Base-by-base conservation (phyloP, 768 basidiomycete genomes). In the Hericium coralloides region DNA sequence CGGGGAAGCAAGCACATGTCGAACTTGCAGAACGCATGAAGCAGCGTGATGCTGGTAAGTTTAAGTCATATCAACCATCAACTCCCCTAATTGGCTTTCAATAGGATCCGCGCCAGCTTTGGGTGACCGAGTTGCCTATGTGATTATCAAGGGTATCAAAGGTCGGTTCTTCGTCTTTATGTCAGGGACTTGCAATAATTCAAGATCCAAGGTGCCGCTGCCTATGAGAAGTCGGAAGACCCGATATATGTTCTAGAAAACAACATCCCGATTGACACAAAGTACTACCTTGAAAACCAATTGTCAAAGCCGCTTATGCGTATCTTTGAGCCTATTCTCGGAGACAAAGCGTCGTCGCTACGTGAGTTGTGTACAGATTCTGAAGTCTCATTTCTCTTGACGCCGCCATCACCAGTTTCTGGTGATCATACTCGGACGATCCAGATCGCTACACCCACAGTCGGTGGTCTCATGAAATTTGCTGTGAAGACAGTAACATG, bases 191-290 rank as follows among this genome's bases (percentile, higher is more conserved):
- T 9, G 25, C 50, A 26, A 55, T 58, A 26, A 52, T 49, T 53
- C 25, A 8, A 25, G n/a, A 45, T 17, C 38, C 50, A 52, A 92
- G 91, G 92, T 64, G 95, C 97, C 12, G 93, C 94, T 15, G 97
- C 95, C 15, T 99, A 97, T 63, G 95, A 98, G 68, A 98, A 98
- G 70, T 98, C 95, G 0, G 97, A 99, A 68, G 97, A 98, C 64
- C 97, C 97, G 0, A 78, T 99, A 54, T 98, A 92, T 65, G 97
- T 98, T 15, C 80, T 99, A 20, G 97, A 99, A 70, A 93, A 99
- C 70, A 99, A 93, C 68, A 82, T 99, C 45, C 97, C 97, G 0
- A 95, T 99, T 60, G 97, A 99, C 67, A 98, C 97, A 5, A 87
- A 90, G 66, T 98, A 99, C 70, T 99, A 98, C 68, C 82, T 99